phyloP scores from a whole-genome alignment of 768 basidiomycete species.

The Aureoboletus auriporus region DNA sequence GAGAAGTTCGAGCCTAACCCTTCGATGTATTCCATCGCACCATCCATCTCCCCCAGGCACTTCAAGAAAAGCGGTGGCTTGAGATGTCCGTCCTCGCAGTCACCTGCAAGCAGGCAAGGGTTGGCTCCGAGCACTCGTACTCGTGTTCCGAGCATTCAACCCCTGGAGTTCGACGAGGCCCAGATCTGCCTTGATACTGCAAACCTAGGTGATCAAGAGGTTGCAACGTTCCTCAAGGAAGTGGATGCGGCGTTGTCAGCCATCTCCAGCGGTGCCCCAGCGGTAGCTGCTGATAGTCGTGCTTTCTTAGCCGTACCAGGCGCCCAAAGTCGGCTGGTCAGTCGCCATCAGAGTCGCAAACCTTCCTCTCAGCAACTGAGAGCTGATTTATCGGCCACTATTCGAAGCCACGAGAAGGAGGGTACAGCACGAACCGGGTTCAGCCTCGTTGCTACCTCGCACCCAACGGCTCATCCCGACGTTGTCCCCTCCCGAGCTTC shows the following conservation, averaged over 20 bases:
- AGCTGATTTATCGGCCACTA: slow-evolving; percentile 26
- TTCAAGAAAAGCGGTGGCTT: slow-evolving; percentile 20
- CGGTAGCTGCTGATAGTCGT: slow-evolving; percentile 28
- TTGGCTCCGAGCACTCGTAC: slow-evolving; percentile 12
- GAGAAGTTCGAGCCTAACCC: slow-evolving; percentile 26
- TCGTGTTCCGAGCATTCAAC: slow-evolving; percentile 26
- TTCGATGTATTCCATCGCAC: slow-evolving; percentile 29
- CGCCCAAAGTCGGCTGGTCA: slow-evolving; percentile 21
- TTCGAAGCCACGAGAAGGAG: slow-evolving; percentile 26
- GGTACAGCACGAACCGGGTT: slow-evolving; percentile 23
- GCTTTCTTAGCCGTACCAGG: slow-evolving; percentile 28
- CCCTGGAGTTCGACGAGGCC: slow-evolving; percentile 27
- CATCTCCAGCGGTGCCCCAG: slow-evolving; percentile 22
- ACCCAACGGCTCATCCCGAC: slow-evolving; percentile 21
- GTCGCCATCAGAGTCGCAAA: slow-evolving; percentile 27
- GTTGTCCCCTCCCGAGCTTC: slow-evolving; percentile 20
- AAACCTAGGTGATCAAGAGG: slow-evolving; percentile 27
- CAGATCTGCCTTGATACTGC: slow-evolving; percentile 31
- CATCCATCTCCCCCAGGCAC: slow-evolving; percentile 23
- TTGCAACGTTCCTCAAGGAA: slow-evolving; percentile 29
- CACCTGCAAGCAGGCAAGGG: slow-evolving; percentile 26
- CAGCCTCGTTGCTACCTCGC: slow-evolving; percentile 30
- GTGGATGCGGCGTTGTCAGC: slow-evolving; percentile 28
- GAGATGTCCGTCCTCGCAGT: slow-evolving; percentile 21
- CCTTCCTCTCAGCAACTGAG: slow-evolving; percentile 29